Evolutionary conservation across 768 basidiomycete genomes (phyloP).

Genomic region (Auricularia sp.): DNA sequence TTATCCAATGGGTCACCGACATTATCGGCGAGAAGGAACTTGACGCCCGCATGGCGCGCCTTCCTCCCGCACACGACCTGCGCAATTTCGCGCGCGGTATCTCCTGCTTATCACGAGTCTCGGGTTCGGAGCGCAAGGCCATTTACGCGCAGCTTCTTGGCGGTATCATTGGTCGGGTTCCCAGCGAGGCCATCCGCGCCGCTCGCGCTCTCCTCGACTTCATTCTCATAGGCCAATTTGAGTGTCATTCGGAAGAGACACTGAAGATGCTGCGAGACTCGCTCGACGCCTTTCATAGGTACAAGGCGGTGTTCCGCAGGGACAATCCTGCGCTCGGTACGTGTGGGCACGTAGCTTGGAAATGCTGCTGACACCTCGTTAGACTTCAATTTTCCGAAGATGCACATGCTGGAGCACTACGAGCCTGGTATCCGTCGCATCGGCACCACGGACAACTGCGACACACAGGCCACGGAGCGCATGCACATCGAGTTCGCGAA

Average conservation of each 20-base stretch:
- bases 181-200: conserved; percentile 1
- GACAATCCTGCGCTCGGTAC: not conserved
- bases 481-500: conserved; percentile 30
- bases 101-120: conserved; percentile 5
- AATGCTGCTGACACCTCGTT: not conserved
- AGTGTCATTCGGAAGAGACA: conserved; percentile 6
- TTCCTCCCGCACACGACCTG: conserved; percentile 7
- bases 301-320: conserved; percentile 15
- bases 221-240: conserved; percentile 17
- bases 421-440: not conserved
- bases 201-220: conserved; percentile 17
- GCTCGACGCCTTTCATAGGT: conserved; percentile 12
- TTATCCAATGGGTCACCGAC: conserved; percentile 22
- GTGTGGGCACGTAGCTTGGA: not conserved
- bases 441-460: conserved; percentile 9
- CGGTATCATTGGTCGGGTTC: not conserved
- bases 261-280: conserved; percentile 10
- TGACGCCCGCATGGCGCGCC: conserved; percentile 5
- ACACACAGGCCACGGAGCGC: conserved; percentile 11
- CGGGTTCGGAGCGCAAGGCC: conserved; percentile 9
- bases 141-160: conserved; percentile 3
- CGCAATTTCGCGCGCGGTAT: conserved; percentile 12
- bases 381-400: conserved; percentile 11
- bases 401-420: conserved; percentile 9
- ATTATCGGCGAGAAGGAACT: conserved; percentile 20